Conservation (phyloP, 225 moss, liverwort and hornwort genomes). For the Physcomitrium patens region DNA sequence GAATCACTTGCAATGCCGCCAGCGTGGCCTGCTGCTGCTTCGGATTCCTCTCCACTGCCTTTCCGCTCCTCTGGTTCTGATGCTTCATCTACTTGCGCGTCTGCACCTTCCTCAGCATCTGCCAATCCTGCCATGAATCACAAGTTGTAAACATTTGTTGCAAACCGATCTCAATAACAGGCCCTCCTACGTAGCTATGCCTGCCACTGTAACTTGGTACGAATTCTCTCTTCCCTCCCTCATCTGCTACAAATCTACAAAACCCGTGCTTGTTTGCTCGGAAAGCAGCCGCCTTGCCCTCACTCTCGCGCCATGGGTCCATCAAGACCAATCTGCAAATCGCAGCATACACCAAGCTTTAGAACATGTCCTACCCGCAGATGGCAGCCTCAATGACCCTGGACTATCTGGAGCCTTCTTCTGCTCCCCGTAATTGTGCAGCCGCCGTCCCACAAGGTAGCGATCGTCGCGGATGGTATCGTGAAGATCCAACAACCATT, state of each 20-base stretch:
- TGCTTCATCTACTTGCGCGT: constrained; percentile 42
- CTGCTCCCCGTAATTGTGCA: constrained; percentile 90
- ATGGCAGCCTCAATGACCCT: constrained; percentile 36
- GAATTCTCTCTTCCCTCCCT: too few species aligned
- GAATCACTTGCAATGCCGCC: constrained; percentile 28
- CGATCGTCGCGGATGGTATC: constrained; percentile 98
- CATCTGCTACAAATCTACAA: too few species aligned
- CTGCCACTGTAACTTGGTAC: too few species aligned
- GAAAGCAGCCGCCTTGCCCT: background rate
- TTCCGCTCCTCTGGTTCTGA: constrained; percentile 31
- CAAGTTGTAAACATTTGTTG: background rate
- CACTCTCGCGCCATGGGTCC: background rate
- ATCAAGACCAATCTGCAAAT: constrained; percentile 4
- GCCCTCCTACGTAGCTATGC: too few species aligned
- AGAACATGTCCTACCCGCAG: constrained; percentile 34
- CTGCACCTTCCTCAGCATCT: constrained; percentile 45
- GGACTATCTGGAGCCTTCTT: constrained; percentile 48
- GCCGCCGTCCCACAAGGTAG: constrained; percentile 88
- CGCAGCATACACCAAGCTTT: background rate
- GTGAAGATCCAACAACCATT: constrained; percentile 91
- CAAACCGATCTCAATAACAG: too few species aligned
- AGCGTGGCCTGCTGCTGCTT: constrained; percentile 16
- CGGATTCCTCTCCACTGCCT: constrained; percentile 27
- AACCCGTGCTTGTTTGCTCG: too few species aligned
- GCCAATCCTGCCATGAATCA: constrained; percentile 33